These are phyloP conservation scores for Lasiodiplodia theobromae DNA, from an alignment of 2,329 filamentous ascomycete species.

Conservation along the genomic window DNA sequence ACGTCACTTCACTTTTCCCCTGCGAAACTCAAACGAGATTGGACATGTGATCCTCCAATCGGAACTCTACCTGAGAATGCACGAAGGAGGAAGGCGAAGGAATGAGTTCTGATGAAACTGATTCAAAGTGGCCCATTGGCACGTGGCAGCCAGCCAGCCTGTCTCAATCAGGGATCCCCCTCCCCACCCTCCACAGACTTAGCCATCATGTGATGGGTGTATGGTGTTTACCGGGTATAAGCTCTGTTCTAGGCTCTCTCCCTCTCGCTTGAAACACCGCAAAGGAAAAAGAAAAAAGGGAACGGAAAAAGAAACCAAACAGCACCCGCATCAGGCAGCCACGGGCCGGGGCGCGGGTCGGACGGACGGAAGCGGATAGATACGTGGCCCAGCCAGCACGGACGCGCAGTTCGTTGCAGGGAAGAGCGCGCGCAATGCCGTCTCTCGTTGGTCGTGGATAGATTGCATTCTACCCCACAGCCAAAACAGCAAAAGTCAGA, in stretches of 20 bases:
- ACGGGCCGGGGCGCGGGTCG: not conserved
- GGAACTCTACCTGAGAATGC: not conserved
- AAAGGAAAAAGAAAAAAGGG: too few species aligned
- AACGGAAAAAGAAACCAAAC: not conserved
- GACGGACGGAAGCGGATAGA: not conserved
- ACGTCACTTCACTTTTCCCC: not conserved
- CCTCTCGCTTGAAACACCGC: not conserved
- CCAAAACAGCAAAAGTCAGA: not conserved
- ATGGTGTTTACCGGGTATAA: not conserved
- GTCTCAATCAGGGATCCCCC: not conserved
- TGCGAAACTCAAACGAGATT: not conserved
- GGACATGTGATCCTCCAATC: not conserved
- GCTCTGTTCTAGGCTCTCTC: not conserved
- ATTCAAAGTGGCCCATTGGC: not conserved
- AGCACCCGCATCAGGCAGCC: not conserved
- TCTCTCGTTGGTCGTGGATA: not conserved
- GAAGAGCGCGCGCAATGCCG: not conserved
- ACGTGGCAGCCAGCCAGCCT: not conserved
- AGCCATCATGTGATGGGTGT: not conserved
- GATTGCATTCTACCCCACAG: not conserved
- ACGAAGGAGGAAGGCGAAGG: not conserved
- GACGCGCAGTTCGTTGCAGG: not conserved
- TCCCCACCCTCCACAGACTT: too few species aligned
- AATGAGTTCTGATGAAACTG: not conserved
- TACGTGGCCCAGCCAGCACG: not conserved